A percentile compares a stretch with the other conserved stretches of the same genome.
Conservation (phyloP, 176 grass and related monocot genomes). For the bread wheat (Triticum aestivum) region IWGSC_CS_RefSeq_v2.1 NC_057800.1:695043001-695043500, state of each 20-base stretch:
- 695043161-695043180: constrained; percentile 45
- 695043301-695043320: constrained; percentile 34
- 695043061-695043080: constrained; percentile 40
- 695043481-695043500: constrained; percentile 40
- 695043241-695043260: constrained; percentile 9
- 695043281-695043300: constrained; percentile 55
- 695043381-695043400: constrained; percentile 24
- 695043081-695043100: constrained; percentile 55
- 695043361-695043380: constrained; percentile 8
- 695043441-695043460: constrained; percentile 24
- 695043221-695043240: constrained; percentile 20
- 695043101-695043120: constrained; percentile 38
- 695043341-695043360: constrained; percentile 10
- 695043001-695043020: constrained; percentile 33
- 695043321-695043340: constrained; percentile 47
- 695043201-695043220: constrained; percentile 3
- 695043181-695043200: constrained; percentile 15
- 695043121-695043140: constrained; percentile 45
- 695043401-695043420: constrained; percentile 46
- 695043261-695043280: constrained; percentile 21
- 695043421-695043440: constrained; percentile 45
- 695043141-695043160: constrained; percentile 48
- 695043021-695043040: constrained; percentile 47
- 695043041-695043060: constrained; percentile 60
- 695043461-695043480: constrained; percentile 45